Base-by-base conservation (phyloP, 2,329 filamentous ascomycete genomes). In the Trichoderma oligosporum region DNA sequence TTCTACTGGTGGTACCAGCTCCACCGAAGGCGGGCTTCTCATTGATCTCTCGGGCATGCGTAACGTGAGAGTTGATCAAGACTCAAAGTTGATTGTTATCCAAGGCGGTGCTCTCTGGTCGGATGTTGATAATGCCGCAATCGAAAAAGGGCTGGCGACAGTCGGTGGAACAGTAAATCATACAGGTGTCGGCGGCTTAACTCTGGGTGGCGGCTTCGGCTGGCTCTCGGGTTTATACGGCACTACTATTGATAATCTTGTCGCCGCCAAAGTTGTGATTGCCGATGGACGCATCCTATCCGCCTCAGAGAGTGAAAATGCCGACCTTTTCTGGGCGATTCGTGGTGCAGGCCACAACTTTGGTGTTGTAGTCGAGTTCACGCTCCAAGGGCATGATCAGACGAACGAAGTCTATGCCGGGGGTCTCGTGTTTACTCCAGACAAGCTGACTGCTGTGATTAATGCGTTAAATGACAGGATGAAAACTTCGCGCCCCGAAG, bases 91-190 rank as follows among this genome's bases (percentile, higher is more conserved):
- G 1, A 73, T 82, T 47, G 71, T 66, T 1, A 77, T 74, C 7
- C 74, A 78, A 57, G 79, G 81, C 16, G 81, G 82, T 2, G 74
- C 76, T 42, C 65, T 74, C 1, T 82, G 81, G 80, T 70, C 72
- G 57, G 77, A 83, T 62, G 78, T 85, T 7, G 81, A 85, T 58
- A 65, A 70, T 2, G 76, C 76, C 1, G 75, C 77, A 0, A 77
- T 72, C 29, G 68, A 74, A 54, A 68, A 81, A 61, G 75, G 75
- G 0, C 73, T 85, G 0, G 82, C 81, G 2, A 80, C 81, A 2
- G 82, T 85, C 0, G 82, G 82, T 4, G 83, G 83, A 1, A 84
- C 82, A 0, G 82, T 86, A 6, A 82, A 82, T 53, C 80, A 85
- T 61, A 85, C 82, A 1, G 83, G 84, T 3, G 77, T 86, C 7